Evolutionary conservation across 139 green algal genomes (phyloP), one percentile per base, ranked within the genome.

Genomic region (Deuterostichococcus epilithicus): DNA sequence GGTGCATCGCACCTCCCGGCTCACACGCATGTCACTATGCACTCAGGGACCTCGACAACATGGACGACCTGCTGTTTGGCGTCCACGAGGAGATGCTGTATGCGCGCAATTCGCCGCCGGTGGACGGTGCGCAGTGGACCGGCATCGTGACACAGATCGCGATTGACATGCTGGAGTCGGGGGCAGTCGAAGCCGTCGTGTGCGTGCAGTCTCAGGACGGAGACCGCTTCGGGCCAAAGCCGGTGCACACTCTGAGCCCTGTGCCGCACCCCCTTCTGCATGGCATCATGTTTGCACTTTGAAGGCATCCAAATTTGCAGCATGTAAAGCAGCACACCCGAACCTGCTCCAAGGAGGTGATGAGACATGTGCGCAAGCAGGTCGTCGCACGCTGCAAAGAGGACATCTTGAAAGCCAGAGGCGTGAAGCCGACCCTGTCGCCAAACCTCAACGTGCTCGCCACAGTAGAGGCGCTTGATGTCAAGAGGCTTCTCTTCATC

Each of bases 71-170:
- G 68, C 85, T 86, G 20, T 97, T 97, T 89, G 94, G 94, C 0
- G 89, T 95, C 36, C 72, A 83, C 23, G 23, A 91, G 42, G 80
- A 94, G 68, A 86, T 94, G 81, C 44, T 97, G 71, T 98, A 96
- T 59, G 93, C 92, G 15, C 73, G 81, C 28, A 91, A 90, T 38
- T 38, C 45, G 20, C 90, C 92, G 2, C 60, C 79, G 15, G 76
- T 97, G 26, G 34, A 85, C 25, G 93, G 93, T 0, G 95, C 95
- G 23, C 95, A 99, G 86, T 99, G 95, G 95, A 99, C 95, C 3
- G 95, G 95, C 22, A 88, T 98, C 28, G 91, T 98, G 52, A 97
- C 92, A 15, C 76, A 90, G n/a, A 83, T 92, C 28, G 86, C 84
- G 4, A 88, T 90, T 22, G 84, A 91, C 72, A 97, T 97, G 94